phyloP scores from a whole-genome alignment of 2,329 filamentous ascomycete genomes.

The Penicillium psychrosexuale region DNA sequence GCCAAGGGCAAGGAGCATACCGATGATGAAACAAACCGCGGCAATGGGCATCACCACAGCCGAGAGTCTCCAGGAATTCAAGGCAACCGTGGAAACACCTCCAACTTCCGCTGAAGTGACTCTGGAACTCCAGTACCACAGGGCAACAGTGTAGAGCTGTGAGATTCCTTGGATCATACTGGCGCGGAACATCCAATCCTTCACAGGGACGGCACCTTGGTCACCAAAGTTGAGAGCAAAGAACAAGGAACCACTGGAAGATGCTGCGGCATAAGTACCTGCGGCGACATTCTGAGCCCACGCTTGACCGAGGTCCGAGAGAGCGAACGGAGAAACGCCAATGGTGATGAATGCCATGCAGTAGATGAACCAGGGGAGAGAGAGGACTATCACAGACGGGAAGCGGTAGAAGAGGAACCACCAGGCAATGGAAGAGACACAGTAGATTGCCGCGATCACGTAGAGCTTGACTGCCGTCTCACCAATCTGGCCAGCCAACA shows the following conservation, averaged over 20 bases:
- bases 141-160: constrained; percentile 60
- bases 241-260: constrained; percentile 62
- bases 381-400: constrained; percentile 56
- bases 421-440: constrained; percentile 58
- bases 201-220: constrained; percentile 60
- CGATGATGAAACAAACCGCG: constrained; percentile 55
- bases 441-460: constrained; percentile 58
- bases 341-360: constrained; percentile 61
- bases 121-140: constrained; percentile 65
- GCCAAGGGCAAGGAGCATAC: constrained; percentile 54
- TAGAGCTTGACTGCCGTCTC: constrained; percentile 60
- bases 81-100: constrained; percentile 33
- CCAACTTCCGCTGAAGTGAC: constrained; percentile 43
- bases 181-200: constrained; percentile 64
- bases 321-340: constrained; percentile 56
- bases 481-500: constrained; percentile 62
- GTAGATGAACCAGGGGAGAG: constrained; percentile 61
- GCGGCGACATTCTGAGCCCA: constrained; percentile 61
- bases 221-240: constrained; percentile 66
- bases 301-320: constrained; percentile 40
- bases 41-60: constrained; percentile 59
- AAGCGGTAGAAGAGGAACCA: constrained; percentile 60
- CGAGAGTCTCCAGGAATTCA: constrained; percentile 46
- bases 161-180: constrained; percentile 65
- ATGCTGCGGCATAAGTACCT: constrained; percentile 60